These are phyloP conservation scores for Penicillium taxi DNA, from an alignment of 495 filamentous ascomycete species.

Conservation along the genomic window DNA sequence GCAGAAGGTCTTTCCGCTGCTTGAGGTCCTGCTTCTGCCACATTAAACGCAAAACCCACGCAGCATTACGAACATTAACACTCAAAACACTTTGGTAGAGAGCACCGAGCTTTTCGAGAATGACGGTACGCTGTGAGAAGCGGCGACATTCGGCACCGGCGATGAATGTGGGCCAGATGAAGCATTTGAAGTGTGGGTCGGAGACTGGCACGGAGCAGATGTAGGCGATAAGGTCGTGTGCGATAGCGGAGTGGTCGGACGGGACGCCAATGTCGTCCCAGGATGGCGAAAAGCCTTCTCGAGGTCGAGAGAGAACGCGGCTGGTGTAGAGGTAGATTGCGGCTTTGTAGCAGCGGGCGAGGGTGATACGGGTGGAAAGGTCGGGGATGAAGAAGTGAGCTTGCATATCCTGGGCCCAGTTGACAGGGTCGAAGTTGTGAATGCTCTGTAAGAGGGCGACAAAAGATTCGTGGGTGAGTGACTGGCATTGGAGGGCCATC, in stretches of 20 bases:
- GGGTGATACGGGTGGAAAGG: slow-evolving; percentile 32
- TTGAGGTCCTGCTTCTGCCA: slow-evolving; percentile 38
- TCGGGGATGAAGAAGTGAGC: slow-evolving; percentile 29
- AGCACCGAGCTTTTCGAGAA: slow-evolving; percentile 29
- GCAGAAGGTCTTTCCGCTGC: slow-evolving; percentile 7
- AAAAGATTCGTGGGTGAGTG: slow-evolving; percentile 27
- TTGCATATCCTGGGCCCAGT: slow-evolving; percentile 41
- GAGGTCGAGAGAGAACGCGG: slow-evolving; percentile 32
- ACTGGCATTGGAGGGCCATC: slow-evolving; percentile 19
- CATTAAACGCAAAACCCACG: slow-evolving; percentile 40
- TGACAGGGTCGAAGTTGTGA: slow-evolving; percentile 35
- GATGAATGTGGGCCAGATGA: slow-evolving; percentile 44
- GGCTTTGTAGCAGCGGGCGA: slow-evolving; percentile 36
- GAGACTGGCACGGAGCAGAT: slow-evolving; percentile 29
- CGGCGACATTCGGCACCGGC: slow-evolving; percentile 38
- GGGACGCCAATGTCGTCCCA: slow-evolving; percentile 26
- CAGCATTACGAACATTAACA: slow-evolving; percentile 41
- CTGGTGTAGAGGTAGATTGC: slow-evolving; percentile 42
- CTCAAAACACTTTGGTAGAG: slow-evolving; percentile 36
- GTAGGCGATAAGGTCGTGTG: slow-evolving; percentile 31
- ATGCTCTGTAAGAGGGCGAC: slow-evolving; percentile 34
- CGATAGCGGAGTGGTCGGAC: slow-evolving; percentile 25
- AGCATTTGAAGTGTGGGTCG: slow-evolving; percentile 42
- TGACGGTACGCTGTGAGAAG: slow-evolving; percentile 25
- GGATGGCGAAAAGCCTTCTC: slow-evolving; percentile 22